Base-by-base conservation (phyloP, 345 rosid species). In the Eucalyptus guilfoylei region DNA sequence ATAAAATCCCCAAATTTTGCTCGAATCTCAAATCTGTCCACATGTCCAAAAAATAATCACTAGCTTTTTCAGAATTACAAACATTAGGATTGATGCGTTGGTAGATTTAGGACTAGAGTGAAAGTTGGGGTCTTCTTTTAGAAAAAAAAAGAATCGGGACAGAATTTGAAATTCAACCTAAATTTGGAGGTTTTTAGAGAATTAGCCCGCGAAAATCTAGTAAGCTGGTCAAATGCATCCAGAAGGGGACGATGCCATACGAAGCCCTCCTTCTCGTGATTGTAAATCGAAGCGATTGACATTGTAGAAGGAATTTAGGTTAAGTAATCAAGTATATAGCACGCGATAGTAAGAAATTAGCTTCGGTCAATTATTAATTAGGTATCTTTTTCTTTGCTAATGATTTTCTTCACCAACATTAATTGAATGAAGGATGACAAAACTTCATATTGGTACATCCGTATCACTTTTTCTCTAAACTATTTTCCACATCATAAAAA, bases 11-110 rank as follows among this genome's bases (percentile, higher is more conserved):
- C 62, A 55, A 55, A 23, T 55, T 55, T 55, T 24, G 13, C 62
- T 55, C 30, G 4, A 23, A 55, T 55, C 62, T 55, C 28, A 55
- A 10, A 55, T 55, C 3, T 55, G 6, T 9, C 13, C 13, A 55
- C 28, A 1, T 2, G 1, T 55, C 62, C 12, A 10, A 55, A 55
- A 55, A 55, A 10, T 2, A 0, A 1, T 55, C 28, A 2, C 1
- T 55, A 24, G 9, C 24, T 24, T 55, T 24, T 55, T 23, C 30
- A 24, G 13, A 55, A 4, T 4, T 55, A 24, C 62, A 55, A 55
- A 55, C 30, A 55, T 55, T 55, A 24, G 3, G 13, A 23, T 24
- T 1, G 6, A 10, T 9, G 62, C 3, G 0, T 24, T 24, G 28
- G 62, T 1, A 55, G 13, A 55, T 55, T 55, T 55, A 23, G 26